phyloP scores from a whole-genome alignment of 1,284 basidiomycete species.

The Takashimella koratensis region DNA sequence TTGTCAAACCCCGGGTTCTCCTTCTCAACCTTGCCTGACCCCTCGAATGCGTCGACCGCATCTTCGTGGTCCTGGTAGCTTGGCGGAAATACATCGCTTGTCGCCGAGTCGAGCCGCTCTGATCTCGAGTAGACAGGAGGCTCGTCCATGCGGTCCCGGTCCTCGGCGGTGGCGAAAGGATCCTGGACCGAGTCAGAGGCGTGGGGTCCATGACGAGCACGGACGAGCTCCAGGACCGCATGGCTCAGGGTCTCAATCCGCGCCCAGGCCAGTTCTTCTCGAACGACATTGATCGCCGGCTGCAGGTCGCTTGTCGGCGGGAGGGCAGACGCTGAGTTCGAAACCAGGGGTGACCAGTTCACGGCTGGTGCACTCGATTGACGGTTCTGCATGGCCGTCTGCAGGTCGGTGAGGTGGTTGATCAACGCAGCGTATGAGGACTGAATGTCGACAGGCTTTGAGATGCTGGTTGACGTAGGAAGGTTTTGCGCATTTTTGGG shows the following conservation, averaged over 20 bases:
- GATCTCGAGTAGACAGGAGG: not conserved
- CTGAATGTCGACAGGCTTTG: not conserved
- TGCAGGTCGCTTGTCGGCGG: conserved; percentile 14
- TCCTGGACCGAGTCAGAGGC: not conserved
- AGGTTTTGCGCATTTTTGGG: no score
- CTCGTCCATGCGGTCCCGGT: not conserved
- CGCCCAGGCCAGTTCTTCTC: conserved; percentile 34
- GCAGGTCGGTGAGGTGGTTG: conserved; percentile 5
- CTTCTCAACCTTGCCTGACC: not conserved
- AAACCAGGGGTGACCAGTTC: no score
- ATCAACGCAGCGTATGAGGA: conserved; percentile 7
- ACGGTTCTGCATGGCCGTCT: not conserved
- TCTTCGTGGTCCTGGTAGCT: conserved; percentile 8
- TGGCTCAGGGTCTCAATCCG: conserved; percentile 28
- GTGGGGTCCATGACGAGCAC: conserved; percentile 5
- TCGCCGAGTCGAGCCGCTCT: not conserved
- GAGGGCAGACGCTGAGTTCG: no score
- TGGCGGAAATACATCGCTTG: not conserved
- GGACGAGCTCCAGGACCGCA: conserved; percentile 22
- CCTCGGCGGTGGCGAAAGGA: not conserved
- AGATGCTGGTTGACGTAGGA: no score
- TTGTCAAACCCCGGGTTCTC: not conserved
- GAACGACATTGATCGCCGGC: conserved; percentile 22
- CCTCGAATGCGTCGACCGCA: not conserved
- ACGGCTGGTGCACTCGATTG: no score